phyloP scores from a whole-genome alignment of 768 basidiomycete species.

The Boletus sp. region DNA sequence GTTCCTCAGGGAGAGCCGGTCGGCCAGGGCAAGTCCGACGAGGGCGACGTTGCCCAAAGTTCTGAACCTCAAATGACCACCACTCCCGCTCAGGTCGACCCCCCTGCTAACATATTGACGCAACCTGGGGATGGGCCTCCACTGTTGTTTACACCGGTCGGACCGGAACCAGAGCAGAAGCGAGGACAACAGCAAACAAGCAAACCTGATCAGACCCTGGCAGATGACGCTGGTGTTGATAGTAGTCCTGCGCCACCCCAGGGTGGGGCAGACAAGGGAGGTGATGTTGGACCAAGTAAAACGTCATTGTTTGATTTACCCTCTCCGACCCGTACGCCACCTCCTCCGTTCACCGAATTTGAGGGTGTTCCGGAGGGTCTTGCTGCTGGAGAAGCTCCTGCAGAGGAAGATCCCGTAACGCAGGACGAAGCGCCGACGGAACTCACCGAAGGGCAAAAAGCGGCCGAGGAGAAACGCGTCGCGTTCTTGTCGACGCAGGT shows the following conservation, averaged over 20 bases:
- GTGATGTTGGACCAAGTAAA: neutral
- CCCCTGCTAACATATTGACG: slow-evolving; percentile 13
- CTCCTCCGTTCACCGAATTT: slow-evolving; percentile 29
- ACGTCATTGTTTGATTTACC: slow-evolving; percentile 5
- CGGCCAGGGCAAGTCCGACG: slow-evolving; percentile 5
- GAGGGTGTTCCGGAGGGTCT: slow-evolving; percentile 1
- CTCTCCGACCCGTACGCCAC: slow-evolving; percentile 18
- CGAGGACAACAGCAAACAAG: neutral
- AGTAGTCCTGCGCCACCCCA: neutral
- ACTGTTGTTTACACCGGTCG: neutral
- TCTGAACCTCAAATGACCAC: slow-evolving; percentile 7
- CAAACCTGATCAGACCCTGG: neutral
- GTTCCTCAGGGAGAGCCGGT: neutral
- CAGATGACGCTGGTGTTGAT: slow-evolving; percentile 12
- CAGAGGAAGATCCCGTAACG: slow-evolving; percentile 9
- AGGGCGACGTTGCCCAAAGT: neutral
- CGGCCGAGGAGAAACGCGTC: slow-evolving; percentile 19
- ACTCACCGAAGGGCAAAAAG: slow-evolving; percentile 23
- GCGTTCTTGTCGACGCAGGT: slow-evolving; percentile 20
- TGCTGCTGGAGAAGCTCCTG: slow-evolving; percentile 6
- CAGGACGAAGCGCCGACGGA: slow-evolving; percentile 19
- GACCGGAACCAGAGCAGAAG: neutral
- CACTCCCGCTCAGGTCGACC: slow-evolving; percentile 28
- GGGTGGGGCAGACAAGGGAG: neutral
- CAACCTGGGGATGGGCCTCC: slow-evolving; percentile 8